Conservation (phyloP, 2,329 filamentous ascomycete species). For the Annulohypoxylon truncatum region DNA sequence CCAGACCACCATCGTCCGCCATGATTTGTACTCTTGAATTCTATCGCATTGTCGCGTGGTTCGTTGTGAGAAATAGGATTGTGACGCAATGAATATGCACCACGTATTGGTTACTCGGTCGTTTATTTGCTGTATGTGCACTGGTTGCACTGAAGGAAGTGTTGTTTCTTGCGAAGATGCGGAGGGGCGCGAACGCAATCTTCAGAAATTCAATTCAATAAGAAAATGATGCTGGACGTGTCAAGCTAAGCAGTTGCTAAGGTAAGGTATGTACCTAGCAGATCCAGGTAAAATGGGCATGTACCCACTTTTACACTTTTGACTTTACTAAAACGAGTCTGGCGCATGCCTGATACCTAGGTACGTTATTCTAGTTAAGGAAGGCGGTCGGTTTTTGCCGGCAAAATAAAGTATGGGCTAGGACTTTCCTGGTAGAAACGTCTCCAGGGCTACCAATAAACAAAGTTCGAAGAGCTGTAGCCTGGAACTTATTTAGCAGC, state of each 20-base stretch:
- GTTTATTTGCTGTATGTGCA: constrained; percentile 7
- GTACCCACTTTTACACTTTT: constrained; percentile 24
- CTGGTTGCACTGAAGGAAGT: neutral
- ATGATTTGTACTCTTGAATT: constrained; percentile 61
- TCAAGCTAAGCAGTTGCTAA: constrained; percentile 26
- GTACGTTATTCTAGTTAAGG: neutral
- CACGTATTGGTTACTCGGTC: neutral
- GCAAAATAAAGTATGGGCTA: constrained; percentile 14
- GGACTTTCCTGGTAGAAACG: neutral
- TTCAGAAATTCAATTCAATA: constrained; percentile 28
- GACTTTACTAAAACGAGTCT: constrained; percentile 1
- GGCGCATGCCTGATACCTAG: neutral
- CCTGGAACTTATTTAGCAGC: neutral
- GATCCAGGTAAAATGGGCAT: neutral
- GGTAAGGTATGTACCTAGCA: no score
- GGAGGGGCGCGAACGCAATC: constrained; percentile 19
- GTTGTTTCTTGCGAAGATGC: constrained; percentile 14
- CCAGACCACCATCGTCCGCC: constrained; percentile 79
- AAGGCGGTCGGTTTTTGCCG: constrained; percentile 30
- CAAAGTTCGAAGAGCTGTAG: constrained; percentile 1
- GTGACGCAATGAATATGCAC: constrained; percentile 22
- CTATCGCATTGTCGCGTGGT: constrained; percentile 60
- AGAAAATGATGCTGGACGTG: constrained; percentile 41
- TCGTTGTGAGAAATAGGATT: constrained; percentile 21
- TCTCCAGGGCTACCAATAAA: constrained; percentile 8